Evolutionary conservation across 164 flowering plant genomes (phyloP), one percentile per base, ranked within the genome.

Genomic region (Stephania japonica): DNA sequence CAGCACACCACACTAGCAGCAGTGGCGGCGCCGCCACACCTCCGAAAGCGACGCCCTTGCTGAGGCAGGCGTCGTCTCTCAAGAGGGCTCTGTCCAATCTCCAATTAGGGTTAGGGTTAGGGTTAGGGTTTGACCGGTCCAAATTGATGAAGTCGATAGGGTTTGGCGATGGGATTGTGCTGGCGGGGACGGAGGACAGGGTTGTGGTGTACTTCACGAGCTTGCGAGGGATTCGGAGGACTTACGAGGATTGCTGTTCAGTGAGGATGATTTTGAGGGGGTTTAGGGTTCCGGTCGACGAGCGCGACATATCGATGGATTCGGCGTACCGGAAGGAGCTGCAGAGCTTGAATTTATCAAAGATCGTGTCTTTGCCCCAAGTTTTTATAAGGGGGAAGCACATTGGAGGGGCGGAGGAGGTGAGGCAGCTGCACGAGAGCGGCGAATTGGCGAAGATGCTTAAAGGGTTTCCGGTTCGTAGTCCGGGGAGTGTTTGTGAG

Each of bases 231-330:
- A 88, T 96, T 72, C 78, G 99, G 18, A 86, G 84, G 76, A 93
- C 99, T 0, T 90, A 87, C 53, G 98, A 96, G 71, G 98, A 96
- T 85, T 96, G 99, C 72, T 80, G 83, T 65, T 42, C 83, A 2
- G 97, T 92, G 25, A 49, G 88, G 70, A 79, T 80, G 82, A 93
- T 96, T 8, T 78, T 96, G 16, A 83, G 83, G 76, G 95, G 98
- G 7, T 87, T 88, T 76, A 73, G 91, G 65, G 97, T 96, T 44
- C 19, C 66, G 7, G 90, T 96, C 0, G 99, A 96, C 67, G 99
- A 96, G 72, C 83, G 95, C 12, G 99, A 96, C 67, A 84, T 93
- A 32, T 91, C 98, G 0, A 96, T 96, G 99, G 97, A 96, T 73
- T 83, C 91, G 0, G 77, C 77, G 1, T 93, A 80, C 63, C 81